These are phyloP conservation scores for Colletotrichum aenigma DNA, from an alignment of 2,329 filamentous ascomycete species.

Conservation along the genomic window DNA sequence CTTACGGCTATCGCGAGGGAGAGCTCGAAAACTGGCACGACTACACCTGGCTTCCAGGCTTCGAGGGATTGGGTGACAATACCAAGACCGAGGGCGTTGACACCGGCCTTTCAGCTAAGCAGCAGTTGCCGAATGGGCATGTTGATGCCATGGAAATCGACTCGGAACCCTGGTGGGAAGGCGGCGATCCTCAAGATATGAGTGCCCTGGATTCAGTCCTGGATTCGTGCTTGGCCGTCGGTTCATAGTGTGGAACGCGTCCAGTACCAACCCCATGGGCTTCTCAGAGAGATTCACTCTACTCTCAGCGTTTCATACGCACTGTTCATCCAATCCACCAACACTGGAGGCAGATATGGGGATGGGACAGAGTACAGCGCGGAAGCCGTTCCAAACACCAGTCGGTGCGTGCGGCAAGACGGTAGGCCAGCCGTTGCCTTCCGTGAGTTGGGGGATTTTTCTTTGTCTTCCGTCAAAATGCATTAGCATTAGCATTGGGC, in stretches of 20 bases:
- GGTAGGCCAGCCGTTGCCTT: background rate
- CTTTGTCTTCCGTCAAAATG: background rate
- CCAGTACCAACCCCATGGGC: background rate
- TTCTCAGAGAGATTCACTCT: background rate
- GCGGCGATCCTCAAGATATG: constrained; percentile 56
- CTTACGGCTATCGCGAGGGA: constrained; percentile 75
- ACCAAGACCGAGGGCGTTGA: constrained; percentile 29
- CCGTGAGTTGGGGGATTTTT: background rate
- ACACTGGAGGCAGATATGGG: constrained; percentile 8
- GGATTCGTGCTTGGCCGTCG: constrained; percentile 58
- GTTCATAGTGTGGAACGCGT: constrained; percentile 28
- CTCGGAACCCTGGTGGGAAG: constrained; percentile 64
- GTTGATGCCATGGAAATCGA: constrained; percentile 66
- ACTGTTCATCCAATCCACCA: background rate
- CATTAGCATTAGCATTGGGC: constrained; percentile 14
- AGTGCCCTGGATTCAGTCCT: constrained; percentile 60
- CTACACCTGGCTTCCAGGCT: constrained; percentile 54
- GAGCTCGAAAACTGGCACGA: constrained; percentile 73
- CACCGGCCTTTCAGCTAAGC: constrained; percentile 31
- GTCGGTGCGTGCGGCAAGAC: background rate
- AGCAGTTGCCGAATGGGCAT: constrained; percentile 52
- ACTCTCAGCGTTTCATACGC: constrained; percentile 5
- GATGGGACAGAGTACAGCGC: background rate
- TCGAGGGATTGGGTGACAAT: background rate
- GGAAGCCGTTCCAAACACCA: background rate